These are phyloP conservation scores for Malassezia vespertilionis DNA, from an alignment of 1,284 basidiomycete species.

Conservation along the genomic window DNA sequence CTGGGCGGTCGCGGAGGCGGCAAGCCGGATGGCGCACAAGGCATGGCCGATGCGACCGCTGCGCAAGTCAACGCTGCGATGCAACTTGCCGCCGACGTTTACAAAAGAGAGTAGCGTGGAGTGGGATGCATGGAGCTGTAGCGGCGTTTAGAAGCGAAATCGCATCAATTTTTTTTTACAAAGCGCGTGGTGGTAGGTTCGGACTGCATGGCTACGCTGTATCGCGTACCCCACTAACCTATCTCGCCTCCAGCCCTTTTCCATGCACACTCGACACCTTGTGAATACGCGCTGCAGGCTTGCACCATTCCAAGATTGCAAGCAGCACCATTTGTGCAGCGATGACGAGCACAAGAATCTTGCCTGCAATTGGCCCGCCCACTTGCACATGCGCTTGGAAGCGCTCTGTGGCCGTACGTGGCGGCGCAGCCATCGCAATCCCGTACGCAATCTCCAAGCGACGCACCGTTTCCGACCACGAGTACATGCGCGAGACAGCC, in stretches of 20 bases:
- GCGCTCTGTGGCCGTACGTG: conserved; percentile 21
- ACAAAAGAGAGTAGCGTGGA: conserved; percentile 18
- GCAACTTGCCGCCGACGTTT: conserved; percentile 21
- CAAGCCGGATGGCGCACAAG: conserved; percentile 40
- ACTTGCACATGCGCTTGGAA: conserved; percentile 15
- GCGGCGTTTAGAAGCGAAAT: too few relatives aligned
- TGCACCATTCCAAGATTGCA: conserved; percentile 62
- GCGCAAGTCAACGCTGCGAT: conserved; percentile 37
- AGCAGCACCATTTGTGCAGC: conserved; percentile 71
- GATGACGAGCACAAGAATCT: conserved; percentile 66
- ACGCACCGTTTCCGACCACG: conserved; percentile 68
- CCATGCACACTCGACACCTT: too few relatives aligned
- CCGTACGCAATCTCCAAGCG: conserved; percentile 76
- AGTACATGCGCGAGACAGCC: conserved; percentile 70
- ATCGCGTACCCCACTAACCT: too few relatives aligned
- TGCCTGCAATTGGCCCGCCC: conserved; percentile 62
- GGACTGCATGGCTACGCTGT: too few relatives aligned
- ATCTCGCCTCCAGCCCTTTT: neutral
- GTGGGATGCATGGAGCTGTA: too few relatives aligned
- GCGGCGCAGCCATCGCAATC: conserved; percentile 53
- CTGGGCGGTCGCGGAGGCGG: conserved; percentile 42
- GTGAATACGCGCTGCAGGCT: conserved; percentile 59
- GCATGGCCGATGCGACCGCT: conserved; percentile 37
- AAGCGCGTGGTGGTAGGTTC: too few relatives aligned
- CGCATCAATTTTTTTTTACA: too few relatives aligned